Base-by-base conservation (phyloP, 768 basidiomycete species). In the Calocera viscosa region DNA sequence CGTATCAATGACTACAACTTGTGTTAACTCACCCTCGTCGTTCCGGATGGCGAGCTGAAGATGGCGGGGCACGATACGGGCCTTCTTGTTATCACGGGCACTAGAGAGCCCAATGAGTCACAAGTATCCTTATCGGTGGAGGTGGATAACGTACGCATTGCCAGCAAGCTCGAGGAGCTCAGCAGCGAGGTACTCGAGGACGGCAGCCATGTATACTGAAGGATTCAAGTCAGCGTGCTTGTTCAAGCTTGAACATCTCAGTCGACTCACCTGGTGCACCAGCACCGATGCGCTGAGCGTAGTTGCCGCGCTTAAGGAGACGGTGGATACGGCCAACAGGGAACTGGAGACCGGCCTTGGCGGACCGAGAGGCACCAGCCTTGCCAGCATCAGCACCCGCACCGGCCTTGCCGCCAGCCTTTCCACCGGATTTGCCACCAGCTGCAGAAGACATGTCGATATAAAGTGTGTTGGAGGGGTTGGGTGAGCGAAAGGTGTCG, bases 161-260 rank as follows among this genome's bases (percentile, higher is more conserved):
- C 92, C 92, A 69, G 92, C 92, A 39, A 94, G 82, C 76, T 94
- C 92, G 70, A 94, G 87, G 76, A 94, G 93, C 77, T 94, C 92
- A 53, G 92, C 92, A 68, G 91, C 88, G 69, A 94, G 86, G 75
- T 94, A 91, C 78, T 93, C 92, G 67, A 94, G 86, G 68, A 93
- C 91, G 22, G 90, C 90, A 38, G 91, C 91, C 66, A 93, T 86
- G 78, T 94, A 93, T 64, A 94, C 90, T 89, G 65, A 34, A 68
- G 60, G 41, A n/a, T 47, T 2, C 14, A 26, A 17, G 24, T 34
- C 2, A 64, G 26, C 0, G 49, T n/a, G 2, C 43, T 40, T 49
- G 26, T 2, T 24, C 43, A 38, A 12, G 40, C 49, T 47, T 64
- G 33, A 26, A 33, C 2, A 2, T 33, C 0, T 32, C 1, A 33